A percentile compares a stretch with the other conserved stretches of the same genome.
Conservation (phyloP, 371 early-diverging fungal species). For the Actinomortierella wolfii region DNA sequence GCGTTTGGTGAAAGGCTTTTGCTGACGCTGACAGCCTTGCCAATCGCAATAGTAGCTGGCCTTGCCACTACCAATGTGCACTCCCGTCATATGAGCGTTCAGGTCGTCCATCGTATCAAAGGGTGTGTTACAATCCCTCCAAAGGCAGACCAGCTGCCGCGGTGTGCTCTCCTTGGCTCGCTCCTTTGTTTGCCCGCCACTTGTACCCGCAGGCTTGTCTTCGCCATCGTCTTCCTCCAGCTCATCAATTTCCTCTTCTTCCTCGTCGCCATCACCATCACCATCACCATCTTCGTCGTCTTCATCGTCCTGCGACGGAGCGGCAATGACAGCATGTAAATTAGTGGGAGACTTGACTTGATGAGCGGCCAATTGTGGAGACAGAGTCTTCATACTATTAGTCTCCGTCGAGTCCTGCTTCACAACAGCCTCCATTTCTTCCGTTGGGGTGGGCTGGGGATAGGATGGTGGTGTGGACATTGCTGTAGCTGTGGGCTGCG, state of each 20-base stretch:
- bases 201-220: constrained; percentile 1
- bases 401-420: constrained; percentile 11
- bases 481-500: constrained; percentile 14
- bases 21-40: constrained; percentile 77
- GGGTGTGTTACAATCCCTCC: constrained; percentile 59
- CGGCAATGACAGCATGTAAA: constrained; percentile 20
- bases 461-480: constrained; percentile 11
- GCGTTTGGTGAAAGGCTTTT: constrained; percentile 84
- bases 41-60: constrained; percentile 84
- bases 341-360: constrained; percentile 41
- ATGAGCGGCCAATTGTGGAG: constrained; percentile 16
- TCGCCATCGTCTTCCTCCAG: constrained; percentile 39
- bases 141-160: constrained; percentile 56
- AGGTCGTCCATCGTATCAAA: constrained; percentile 55
- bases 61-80: constrained; percentile 71
- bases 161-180: constrained; percentile 11
- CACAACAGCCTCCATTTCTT: constrained; percentile 3
- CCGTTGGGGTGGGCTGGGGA: neutral
- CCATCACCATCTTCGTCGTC: constrained; percentile 36
- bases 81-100: constrained; percentile 63
- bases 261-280: constrained; percentile 23
- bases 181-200: constrained; percentile 17
- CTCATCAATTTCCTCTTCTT: constrained; percentile 18
- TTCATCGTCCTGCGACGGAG: constrained; percentile 29
- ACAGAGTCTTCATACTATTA: constrained; percentile 10